Conservation (phyloP, 225 moss, liverwort and hornwort genomes). For the Pseudisothecium myosuroides region DNA sequence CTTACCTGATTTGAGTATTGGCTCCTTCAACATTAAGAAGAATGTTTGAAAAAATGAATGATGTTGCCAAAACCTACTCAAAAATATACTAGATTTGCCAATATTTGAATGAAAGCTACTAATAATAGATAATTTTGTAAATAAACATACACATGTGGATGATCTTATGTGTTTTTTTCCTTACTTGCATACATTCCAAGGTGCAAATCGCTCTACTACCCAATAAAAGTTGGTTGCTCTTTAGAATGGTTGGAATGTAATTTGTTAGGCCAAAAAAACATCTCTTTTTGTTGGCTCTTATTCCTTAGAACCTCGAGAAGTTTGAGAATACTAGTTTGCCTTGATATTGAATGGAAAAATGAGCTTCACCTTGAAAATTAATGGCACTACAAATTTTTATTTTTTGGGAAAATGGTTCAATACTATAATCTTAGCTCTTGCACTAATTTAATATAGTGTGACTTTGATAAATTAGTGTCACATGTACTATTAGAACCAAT, state of each 20-base stretch:
- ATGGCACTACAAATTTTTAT: too few relatives aligned
- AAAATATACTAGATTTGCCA: not conserved
- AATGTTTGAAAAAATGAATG: not conserved
- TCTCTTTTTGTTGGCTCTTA: accelerated
- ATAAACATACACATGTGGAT: not conserved
- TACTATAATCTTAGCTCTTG: not conserved
- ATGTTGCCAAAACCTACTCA: accelerated
- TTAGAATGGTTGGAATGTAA: accelerated
- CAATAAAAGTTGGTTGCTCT: accelerated
- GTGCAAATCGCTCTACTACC: not conserved
- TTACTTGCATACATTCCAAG: not conserved
- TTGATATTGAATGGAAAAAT: not conserved
- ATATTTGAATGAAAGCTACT: not conserved
- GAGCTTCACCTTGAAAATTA: too few relatives aligned
- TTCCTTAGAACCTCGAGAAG: accelerated
- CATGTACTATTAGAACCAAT: not conserved
- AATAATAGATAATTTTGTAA: not conserved
- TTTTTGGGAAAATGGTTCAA: too few relatives aligned
- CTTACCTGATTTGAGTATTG: too few relatives aligned
- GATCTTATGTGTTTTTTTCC: accelerated
- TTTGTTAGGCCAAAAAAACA: accelerated
- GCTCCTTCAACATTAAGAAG: too few relatives aligned
- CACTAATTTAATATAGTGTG: not conserved
- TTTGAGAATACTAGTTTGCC: not conserved
- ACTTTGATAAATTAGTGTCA: not conserved